phyloP scores from a whole-genome alignment of 805 yeast species.

The Lipomyces oligophaga region DNA sequence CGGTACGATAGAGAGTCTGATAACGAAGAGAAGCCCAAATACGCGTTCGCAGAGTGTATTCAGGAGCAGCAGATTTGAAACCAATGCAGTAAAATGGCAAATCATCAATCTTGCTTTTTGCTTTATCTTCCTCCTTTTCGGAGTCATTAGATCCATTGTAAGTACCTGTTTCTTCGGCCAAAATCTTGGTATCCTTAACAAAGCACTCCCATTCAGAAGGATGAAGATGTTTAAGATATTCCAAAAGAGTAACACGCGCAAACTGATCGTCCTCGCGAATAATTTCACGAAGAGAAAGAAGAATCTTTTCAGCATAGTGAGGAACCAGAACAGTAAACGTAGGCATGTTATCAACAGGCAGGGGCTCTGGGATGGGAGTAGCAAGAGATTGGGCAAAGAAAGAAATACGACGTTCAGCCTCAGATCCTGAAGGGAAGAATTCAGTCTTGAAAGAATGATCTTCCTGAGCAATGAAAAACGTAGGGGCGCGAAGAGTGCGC shows the following conservation, averaged over 20 bases:
- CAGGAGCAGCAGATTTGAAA: slow-evolving; percentile 96
- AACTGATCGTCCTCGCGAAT: slow-evolving; percentile 96
- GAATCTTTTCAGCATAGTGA: slow-evolving; percentile 91
- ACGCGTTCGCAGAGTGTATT: slow-evolving; percentile 91
- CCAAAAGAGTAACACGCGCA: slow-evolving; percentile 88
- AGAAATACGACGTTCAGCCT: slow-evolving; percentile 98
- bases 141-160: slow-evolving; percentile 37
- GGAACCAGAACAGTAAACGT: slow-evolving; percentile 96
- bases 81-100: slow-evolving; percentile 94
- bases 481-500: slow-evolving; percentile 97
- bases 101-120: slow-evolving; percentile 83
- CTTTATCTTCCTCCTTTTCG: slow-evolving; percentile 55
- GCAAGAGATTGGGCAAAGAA: slow-evolving; percentile 99
- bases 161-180: slow-evolving; percentile 91
- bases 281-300: slow-evolving; percentile 89
- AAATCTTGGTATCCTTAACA: slow-evolving; percentile 89
- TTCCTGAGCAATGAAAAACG: slow-evolving; percentile 97
- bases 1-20: slow-evolving; percentile 94
- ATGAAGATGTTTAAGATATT: slow-evolving; percentile 89
- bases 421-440: slow-evolving; percentile 94
- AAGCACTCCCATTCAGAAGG: slow-evolving; percentile 98
- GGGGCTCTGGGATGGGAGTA: slow-evolving; percentile 97
- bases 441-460: slow-evolving; percentile 91
- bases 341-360: slow-evolving; percentile 99
- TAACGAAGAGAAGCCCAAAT: slow-evolving; percentile 98